Evolutionary conservation across 192 early-diverging fungal genomes (phyloP), one percentile per base, ranked within the genome.

Genomic region (Entrophospora sp.): DNA sequence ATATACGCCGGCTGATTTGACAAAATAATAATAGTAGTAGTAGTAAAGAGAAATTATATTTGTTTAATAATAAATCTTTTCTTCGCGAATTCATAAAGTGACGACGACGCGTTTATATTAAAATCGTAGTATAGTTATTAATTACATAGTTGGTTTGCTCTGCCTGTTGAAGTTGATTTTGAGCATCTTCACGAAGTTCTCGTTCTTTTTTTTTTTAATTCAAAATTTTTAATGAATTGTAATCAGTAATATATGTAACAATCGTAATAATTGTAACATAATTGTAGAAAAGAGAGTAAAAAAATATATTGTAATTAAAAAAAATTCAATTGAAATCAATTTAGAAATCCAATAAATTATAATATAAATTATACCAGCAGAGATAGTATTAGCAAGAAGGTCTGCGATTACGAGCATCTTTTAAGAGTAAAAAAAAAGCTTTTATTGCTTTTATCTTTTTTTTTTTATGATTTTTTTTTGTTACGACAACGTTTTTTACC

Each of bases 91-190:
- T n/a, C 9, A 10, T 32, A 20, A 34, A 52, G 9, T 51, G 8
- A n/a, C n/a, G 20, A 40, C 13, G 35, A 55, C 69, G 63, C 28
- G 35, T 53, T 42, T 20, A n/a, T 16, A 55, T 44, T 9, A n/a
- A n/a, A 62, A 46, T 10, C 52, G 12, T 13, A 34, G 52, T 58
- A 49, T 35, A 61, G 25, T 25, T 5, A 2, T 42, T 30, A 66
- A 46, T 77, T 87, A 96, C 94, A 81, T 89, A 94, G 66, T 89
- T 90, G 64, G 90, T 87, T 43, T 72, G 81, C 64, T 84, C 81
- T 35, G 87, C 88, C 13, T 67, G 69, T 74, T 92, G 85, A 45
- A 96, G 81, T 58, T 89, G 80, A 18, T 75, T 79, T 44, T 85
- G 86, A 44, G 94, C 91, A 71, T 90, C 85, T 69, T 90, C 86